Conservation (phyloP, 371 early-diverging fungal species). For the Capillidium rhysosporum region DNA sequence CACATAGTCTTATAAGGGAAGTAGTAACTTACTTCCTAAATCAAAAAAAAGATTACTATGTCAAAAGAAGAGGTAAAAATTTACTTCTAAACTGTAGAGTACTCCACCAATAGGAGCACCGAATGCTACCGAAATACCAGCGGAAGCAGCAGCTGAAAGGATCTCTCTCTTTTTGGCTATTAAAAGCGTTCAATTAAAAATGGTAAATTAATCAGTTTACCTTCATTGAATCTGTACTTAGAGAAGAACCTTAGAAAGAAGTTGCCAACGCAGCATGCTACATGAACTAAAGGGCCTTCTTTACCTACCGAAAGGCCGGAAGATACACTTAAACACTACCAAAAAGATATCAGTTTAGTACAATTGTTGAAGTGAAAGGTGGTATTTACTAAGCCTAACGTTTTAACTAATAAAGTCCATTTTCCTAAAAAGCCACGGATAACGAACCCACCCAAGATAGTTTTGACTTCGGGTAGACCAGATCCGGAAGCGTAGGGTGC, state of each 20-base stretch:
- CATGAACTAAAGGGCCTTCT: slow-evolving; percentile 91
- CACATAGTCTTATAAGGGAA: slow-evolving; percentile 84
- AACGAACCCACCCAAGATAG: slow-evolving; percentile 80
- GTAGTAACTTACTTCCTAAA: slow-evolving; percentile 80
- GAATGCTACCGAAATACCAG: slow-evolving; percentile 85
- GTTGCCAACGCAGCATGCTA: slow-evolving; percentile 79
- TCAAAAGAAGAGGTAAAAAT: no score
- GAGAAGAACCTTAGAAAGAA: slow-evolving; percentile 53
- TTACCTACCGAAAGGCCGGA: slow-evolving; percentile 76
- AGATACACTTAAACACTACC: slow-evolving; percentile 44
- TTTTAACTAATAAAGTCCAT: slow-evolving; percentile 69
- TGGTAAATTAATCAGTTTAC: slow-evolving; percentile 13
- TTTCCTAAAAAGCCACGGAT: slow-evolving; percentile 74
- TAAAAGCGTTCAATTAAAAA: slow-evolving; percentile 9
- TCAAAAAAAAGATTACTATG: no score
- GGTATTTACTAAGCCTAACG: slow-evolving; percentile 39
- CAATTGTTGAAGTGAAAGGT: not conserved
- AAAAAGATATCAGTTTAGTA: not conserved
- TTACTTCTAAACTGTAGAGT: slow-evolving; percentile 64
- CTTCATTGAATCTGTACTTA: slow-evolving; percentile 69
- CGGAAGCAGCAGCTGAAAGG: slow-evolving; percentile 67
- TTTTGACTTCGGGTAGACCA: slow-evolving; percentile 90
- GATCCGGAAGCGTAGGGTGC: slow-evolving; percentile 81
- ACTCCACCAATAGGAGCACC: slow-evolving; percentile 91
- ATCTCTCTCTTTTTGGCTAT: slow-evolving; percentile 65